phyloP scores from a whole-genome alignment of 768 basidiomycete genomes.

The Pholiota molesta region DNA sequence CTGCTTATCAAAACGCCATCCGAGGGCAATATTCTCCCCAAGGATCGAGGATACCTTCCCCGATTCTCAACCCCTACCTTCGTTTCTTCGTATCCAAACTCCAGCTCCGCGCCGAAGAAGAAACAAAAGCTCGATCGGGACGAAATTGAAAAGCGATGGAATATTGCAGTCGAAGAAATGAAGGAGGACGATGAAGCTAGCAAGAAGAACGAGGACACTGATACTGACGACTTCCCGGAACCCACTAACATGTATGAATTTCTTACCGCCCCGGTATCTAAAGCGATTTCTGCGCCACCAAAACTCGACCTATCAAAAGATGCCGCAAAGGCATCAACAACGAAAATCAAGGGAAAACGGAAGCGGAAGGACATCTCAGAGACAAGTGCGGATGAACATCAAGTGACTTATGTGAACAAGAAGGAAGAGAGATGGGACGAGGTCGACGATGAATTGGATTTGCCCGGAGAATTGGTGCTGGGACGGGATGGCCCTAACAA shows the following conservation, averaged over 20 bases:
- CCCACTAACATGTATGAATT: conserved; percentile 25
- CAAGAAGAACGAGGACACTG: conserved; percentile 40
- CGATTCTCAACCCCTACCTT: conserved; percentile 50
- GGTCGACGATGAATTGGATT: conserved; percentile 50
- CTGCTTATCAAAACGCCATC: conserved; percentile 39
- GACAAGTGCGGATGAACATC: conserved; percentile 9
- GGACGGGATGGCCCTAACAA: conserved; percentile 44
- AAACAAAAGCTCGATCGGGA: conserved; percentile 40
- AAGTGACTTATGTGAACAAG: conserved; percentile 7
- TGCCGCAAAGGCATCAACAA: background rate
- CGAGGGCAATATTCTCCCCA: conserved; percentile 43
- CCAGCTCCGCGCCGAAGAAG: conserved; percentile 39
- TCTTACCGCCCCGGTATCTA: conserved; percentile 10
- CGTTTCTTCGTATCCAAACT: conserved; percentile 6
- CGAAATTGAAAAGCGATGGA: conserved; percentile 45
- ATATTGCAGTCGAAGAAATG: conserved; percentile 48
- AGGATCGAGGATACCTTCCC: conserved; percentile 27
- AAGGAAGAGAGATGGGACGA: conserved; percentile 35
- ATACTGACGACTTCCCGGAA: conserved; percentile 51
- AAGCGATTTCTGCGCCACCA: conserved; percentile 1
- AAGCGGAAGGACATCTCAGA: conserved; percentile 23
- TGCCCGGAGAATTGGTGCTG: conserved; percentile 72
- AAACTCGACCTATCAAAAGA: conserved; percentile 3
- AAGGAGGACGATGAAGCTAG: conserved; percentile 27
- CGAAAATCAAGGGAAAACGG: conserved; percentile 27